Evolutionary conservation across 2,329 filamentous ascomycete genomes (phyloP).

Genomic region (Xylariaceae sp.): DNA sequence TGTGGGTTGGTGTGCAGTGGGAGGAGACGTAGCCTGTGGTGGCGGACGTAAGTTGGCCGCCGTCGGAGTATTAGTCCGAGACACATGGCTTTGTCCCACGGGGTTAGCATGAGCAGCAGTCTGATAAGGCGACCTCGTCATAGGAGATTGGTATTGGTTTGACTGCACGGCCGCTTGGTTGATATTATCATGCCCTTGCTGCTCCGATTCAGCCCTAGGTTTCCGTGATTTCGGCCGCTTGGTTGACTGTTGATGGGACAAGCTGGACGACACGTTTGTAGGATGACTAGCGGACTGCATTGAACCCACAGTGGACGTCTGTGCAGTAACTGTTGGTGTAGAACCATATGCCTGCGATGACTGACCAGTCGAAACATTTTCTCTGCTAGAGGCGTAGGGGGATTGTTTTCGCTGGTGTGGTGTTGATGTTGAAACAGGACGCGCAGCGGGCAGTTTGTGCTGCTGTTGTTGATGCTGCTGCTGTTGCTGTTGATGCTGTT

Average conservation of each 20-base stretch:
- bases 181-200: slow-evolving; percentile 20
- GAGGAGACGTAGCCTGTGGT: slow-evolving; percentile 25
- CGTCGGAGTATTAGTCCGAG: slow-evolving; percentile 29
- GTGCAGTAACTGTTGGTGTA: slow-evolving; percentile 20
- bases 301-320: slow-evolving; percentile 21
- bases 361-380: slow-evolving; percentile 24
- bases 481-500: no score
- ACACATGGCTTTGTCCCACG: slow-evolving; percentile 25
- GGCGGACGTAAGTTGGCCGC: slow-evolving; percentile 24
- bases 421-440: slow-evolving; percentile 5
- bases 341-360: slow-evolving; percentile 24
- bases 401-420: slow-evolving; percentile 16
- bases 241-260: slow-evolving; percentile 20
- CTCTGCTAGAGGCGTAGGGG: slow-evolving; percentile 17
- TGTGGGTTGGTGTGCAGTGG: slow-evolving; percentile 21
- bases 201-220: slow-evolving; percentile 20
- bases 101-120: slow-evolving; percentile 23
- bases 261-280: slow-evolving; percentile 20
- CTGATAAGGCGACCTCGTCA: slow-evolving; percentile 29
- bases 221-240: slow-evolving; percentile 24
- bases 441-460: slow-evolving; percentile 11
- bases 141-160: slow-evolving; percentile 29
- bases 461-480: slow-evolving; percentile 13
- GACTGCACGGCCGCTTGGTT: slow-evolving; percentile 24
- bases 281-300: slow-evolving; percentile 18